Percentiles rank a stretch among this genome's conserved stretches.
Evolutionary conservation across 2,329 filamentous ascomycete genomes (phyloP).

Genomic region (Aspergillus viridinutans): DNA sequence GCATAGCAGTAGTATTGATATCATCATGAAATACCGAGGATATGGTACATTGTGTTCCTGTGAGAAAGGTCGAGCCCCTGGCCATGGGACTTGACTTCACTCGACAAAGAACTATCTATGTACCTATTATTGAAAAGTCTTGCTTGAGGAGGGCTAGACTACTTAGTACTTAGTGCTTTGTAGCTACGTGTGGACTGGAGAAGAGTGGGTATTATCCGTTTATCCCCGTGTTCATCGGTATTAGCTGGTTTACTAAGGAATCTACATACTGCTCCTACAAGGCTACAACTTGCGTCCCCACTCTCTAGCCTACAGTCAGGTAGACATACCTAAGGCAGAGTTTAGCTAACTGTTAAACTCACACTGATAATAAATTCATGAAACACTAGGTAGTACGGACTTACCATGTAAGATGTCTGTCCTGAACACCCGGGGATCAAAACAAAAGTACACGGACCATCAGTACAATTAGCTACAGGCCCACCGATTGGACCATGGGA

Average conservation of each 20-base stretch:
- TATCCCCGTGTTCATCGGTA: background rate
- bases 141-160: background rate
- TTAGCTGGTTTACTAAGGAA: background rate
- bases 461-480: background rate
- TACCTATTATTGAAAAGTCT: background rate
- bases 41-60: background rate
- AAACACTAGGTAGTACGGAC: too few species aligned
- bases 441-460: constrained; percentile 29
- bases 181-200: background rate
- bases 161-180: background rate
- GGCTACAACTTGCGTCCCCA: too few species aligned
- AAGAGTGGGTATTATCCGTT: background rate
- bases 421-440: background rate
- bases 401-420: background rate
- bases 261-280: too few species aligned
- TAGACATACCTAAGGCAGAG: too few species aligned
- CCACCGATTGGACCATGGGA: constrained; percentile 33
- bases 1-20: background rate
- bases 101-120: background rate
- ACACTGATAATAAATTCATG: too few species aligned
- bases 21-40: background rate
- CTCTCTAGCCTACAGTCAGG: too few species aligned
- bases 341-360: too few species aligned
- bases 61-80: background rate
- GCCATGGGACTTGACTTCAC: background rate